phyloP scores from a whole-genome alignment of 2,329 filamentous ascomycete genomes.

The Calonectria multiphialidica region DNA sequence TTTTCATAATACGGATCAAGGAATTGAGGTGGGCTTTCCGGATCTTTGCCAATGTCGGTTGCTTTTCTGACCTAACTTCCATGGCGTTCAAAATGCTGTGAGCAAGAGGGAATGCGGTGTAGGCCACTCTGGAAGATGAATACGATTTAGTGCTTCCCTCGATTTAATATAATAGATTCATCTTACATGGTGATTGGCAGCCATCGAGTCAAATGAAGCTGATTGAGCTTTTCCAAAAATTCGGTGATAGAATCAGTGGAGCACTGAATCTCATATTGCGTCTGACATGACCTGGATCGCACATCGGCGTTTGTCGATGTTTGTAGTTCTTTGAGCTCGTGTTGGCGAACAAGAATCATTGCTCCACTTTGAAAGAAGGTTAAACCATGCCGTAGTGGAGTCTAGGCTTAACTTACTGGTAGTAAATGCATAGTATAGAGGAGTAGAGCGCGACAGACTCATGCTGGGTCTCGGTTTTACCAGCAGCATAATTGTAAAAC shows the following conservation, averaged over 20 bases:
- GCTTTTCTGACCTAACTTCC: not conserved
- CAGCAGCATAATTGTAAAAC: not conserved
- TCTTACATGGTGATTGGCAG: constrained; percentile 4
- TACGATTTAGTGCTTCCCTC: not conserved
- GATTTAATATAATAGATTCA: no score
- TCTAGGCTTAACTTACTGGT: not conserved
- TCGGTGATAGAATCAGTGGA: not conserved
- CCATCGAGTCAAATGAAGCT: not conserved
- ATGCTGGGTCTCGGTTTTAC: not conserved
- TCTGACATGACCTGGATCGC: not conserved
- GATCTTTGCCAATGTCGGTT: not conserved
- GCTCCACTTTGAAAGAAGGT: not conserved
- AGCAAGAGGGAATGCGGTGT: constrained; percentile 1
- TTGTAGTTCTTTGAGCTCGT: not conserved
- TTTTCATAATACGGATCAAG: not conserved
- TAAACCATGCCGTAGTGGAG: not conserved
- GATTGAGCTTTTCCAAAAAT: not conserved
- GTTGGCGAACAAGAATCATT: not conserved
- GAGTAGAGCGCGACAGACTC: not conserved
- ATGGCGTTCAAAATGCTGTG: not conserved
- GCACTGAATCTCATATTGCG: not conserved
- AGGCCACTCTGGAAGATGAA: not conserved
- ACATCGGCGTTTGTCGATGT: not conserved
- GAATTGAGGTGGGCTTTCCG: not conserved
- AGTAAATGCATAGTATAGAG: constrained; percentile 1